A percentile compares a stretch with the other conserved stretches of the same genome.
These are phyloP conservation scores for Aspergillus sp. DNA, from an alignment of 2,329 filamentous ascomycete genomes.

Conservation along the genomic window DNA sequence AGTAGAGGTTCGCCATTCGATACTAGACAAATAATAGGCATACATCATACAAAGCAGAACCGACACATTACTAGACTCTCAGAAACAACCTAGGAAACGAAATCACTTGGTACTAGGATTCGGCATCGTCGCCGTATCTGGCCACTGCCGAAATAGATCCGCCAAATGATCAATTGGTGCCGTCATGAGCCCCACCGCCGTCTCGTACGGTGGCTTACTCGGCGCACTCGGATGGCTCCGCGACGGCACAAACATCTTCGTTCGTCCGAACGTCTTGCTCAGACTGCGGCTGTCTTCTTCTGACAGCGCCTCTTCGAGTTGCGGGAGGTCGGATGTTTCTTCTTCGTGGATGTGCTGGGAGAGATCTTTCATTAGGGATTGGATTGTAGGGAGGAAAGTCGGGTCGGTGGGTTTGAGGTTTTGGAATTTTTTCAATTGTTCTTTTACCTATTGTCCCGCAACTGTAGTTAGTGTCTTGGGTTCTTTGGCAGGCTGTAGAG, in stretches of 20 bases:
- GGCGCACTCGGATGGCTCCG: slow-evolving; percentile 47
- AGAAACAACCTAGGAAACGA: not conserved
- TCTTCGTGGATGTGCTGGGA: slow-evolving; percentile 46
- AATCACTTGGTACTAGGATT: not conserved
- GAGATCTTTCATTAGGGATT: slow-evolving; percentile 38
- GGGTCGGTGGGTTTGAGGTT: slow-evolving; percentile 34
- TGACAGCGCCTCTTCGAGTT: slow-evolving; percentile 40
- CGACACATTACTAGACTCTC: not conserved
- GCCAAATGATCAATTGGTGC: slow-evolving; percentile 52
- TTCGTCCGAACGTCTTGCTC: slow-evolving; percentile 42
- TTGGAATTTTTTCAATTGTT: slow-evolving; percentile 46
- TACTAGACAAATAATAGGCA: too few relatives aligned
- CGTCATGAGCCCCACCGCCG: slow-evolving; percentile 47
- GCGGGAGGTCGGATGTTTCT: slow-evolving; percentile 43
- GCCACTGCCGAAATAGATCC: slow-evolving; percentile 53
- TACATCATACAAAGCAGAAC: too few relatives aligned
- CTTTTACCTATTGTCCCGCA: slow-evolving; percentile 39
- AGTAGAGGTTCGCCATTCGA: too few relatives aligned
- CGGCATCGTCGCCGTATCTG: slow-evolving; percentile 12
- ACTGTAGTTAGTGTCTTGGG: too few relatives aligned
- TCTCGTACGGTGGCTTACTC: slow-evolving; percentile 52
- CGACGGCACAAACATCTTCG: slow-evolving; percentile 49
- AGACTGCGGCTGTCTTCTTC: slow-evolving; percentile 30
- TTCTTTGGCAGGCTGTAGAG: too few relatives aligned
- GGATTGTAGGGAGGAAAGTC: slow-evolving; percentile 40